Percentiles rank a stretch among this genome's conserved stretches.
Conservation (phyloP, 441 rosid genomes). For the Gossypium trilobum region DNA sequence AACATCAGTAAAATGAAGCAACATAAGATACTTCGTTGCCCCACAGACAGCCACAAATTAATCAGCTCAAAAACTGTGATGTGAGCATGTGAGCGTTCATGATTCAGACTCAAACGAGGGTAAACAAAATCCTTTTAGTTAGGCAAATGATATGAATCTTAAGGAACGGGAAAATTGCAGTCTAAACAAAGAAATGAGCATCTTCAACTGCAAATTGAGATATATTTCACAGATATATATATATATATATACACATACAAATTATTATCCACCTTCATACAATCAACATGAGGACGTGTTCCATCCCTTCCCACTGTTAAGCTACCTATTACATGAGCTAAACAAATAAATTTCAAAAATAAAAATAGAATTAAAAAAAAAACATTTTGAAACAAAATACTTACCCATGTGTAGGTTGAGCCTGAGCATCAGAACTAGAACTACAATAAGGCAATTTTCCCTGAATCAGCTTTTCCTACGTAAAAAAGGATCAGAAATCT, state of each 20-base stretch:
- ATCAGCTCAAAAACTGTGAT: background rate
- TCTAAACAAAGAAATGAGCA: conserved; percentile 24
- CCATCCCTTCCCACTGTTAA: conserved; percentile 16
- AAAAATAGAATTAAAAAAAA: background rate
- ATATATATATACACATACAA: conserved; percentile 26
- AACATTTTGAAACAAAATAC: conserved; percentile 11
- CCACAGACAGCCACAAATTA: background rate
- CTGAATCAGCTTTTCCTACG: conserved; percentile 18
- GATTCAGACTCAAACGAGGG: background rate
- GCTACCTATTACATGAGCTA: conserved; percentile 34
- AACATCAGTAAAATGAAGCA: background rate
- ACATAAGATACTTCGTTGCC: background rate
- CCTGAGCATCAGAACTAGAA: conserved; percentile 23
- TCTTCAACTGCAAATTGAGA: conserved; percentile 16
- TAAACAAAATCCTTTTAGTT: background rate
- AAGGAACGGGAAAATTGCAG: background rate
- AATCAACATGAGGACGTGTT: conserved; percentile 13
- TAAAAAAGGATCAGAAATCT: conserved; percentile 41
- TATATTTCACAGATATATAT: conserved; percentile 29
- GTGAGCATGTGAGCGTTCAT: background rate
- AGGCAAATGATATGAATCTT: background rate
- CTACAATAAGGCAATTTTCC: conserved; percentile 18
- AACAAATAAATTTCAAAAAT: background rate
- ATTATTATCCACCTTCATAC: conserved; percentile 24
- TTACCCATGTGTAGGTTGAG: conserved; percentile 2